Evolutionary conservation across 2,329 filamentous ascomycete genomes (phyloP).

Genomic region (Lachnellula suecica): DNA sequence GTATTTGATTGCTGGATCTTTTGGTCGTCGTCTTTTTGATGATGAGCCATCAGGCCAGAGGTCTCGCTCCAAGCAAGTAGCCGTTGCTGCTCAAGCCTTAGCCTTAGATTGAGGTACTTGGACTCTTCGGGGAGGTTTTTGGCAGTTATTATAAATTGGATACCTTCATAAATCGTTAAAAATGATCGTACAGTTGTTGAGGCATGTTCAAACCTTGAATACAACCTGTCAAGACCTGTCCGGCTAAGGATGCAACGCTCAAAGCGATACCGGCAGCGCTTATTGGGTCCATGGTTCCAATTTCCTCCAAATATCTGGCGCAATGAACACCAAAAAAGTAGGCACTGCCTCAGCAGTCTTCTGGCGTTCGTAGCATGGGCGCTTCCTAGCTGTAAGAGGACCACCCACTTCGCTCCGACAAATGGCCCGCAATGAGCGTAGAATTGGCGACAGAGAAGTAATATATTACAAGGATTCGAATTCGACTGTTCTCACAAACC

Average conservation of each 20-base stretch:
- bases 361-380: too few species aligned
- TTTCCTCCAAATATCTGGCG: too few species aligned
- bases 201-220: constrained; percentile 38
- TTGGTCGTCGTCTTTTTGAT: constrained; percentile 39
- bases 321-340: too few species aligned
- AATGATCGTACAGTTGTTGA: background rate
- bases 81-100: constrained; percentile 50
- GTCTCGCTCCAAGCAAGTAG: constrained; percentile 50
- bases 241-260: constrained; percentile 44
- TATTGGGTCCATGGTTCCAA: constrained; percentile 31
- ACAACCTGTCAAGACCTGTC: constrained; percentile 47
- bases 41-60: constrained; percentile 45
- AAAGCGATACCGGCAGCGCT: constrained; percentile 27
- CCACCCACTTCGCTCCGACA: too few species aligned
- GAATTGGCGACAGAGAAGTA: too few species aligned
- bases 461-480: too few species aligned
- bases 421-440: too few species aligned
- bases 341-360: too few species aligned
- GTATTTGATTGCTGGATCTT: constrained; percentile 47
- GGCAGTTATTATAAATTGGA: constrained; percentile 49
- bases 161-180: constrained; percentile 32
- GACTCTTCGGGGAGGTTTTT: constrained; percentile 47
- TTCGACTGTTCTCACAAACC: too few species aligned
- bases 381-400: too few species aligned
- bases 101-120: constrained; percentile 46